Percentiles rank a stretch among this genome's conserved stretches.
Conservation (phyloP, 2,329 filamentous ascomycete genomes). For the Cercospora janseana region DNA sequence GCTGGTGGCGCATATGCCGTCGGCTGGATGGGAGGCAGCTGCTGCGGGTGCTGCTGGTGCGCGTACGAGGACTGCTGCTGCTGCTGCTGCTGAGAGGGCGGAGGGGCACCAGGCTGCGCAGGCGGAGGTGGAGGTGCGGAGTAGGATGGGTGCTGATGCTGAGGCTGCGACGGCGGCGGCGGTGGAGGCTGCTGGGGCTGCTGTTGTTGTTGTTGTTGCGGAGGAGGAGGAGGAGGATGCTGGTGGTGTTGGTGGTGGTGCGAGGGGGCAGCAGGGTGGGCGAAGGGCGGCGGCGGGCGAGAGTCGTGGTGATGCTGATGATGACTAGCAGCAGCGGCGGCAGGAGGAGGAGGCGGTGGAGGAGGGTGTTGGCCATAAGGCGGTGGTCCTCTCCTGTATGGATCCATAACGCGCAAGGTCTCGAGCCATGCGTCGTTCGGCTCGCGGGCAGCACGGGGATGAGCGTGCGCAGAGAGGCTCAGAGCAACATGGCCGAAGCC, state of each 20-base stretch:
- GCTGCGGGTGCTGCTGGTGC: slow-evolving; percentile 14
- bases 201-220: slow-evolving; percentile 19
- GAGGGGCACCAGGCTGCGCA: slow-evolving; percentile 24
- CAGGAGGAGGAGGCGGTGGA: slow-evolving; percentile 17
- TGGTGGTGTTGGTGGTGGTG: slow-evolving; percentile 16
- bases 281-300: slow-evolving; percentile 15
- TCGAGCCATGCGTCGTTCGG: slow-evolving; percentile 22
- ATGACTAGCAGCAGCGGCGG: too few relatives aligned
- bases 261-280: slow-evolving; percentile 16
- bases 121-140: slow-evolving; percentile 21
- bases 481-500: slow-evolving; percentile 12
- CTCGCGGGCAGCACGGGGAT: slow-evolving; percentile 28
- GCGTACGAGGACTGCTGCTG: slow-evolving; percentile 16
- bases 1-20: slow-evolving; percentile 28
- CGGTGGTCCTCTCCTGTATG: slow-evolving; percentile 22
- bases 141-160: slow-evolving; percentile 25
- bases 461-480: slow-evolving; percentile 20
- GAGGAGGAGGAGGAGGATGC: slow-evolving; percentile 14
- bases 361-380: slow-evolving; percentile 17
- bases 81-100: slow-evolving; percentile 15
- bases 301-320: neutral
- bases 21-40: slow-evolving; percentile 32
- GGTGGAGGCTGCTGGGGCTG: slow-evolving; percentile 11
- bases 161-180: slow-evolving; percentile 17
- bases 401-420: slow-evolving; percentile 27